Conservation (phyloP, 208 protist genomes). For the Polymyxa betae region DNA sequence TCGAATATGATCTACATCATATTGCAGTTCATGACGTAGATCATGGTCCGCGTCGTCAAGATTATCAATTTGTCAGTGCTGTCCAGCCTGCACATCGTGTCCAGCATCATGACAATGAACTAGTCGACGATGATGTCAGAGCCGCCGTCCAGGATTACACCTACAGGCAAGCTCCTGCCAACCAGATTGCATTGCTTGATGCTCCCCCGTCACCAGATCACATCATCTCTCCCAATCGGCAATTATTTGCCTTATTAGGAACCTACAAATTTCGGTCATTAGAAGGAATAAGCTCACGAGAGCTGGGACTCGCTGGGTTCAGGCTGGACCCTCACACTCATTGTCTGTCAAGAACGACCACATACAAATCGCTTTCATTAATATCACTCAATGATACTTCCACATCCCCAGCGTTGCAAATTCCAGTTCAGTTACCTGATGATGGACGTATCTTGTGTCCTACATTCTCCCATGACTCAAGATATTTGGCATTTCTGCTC, state of each 20-base stretch:
- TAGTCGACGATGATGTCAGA: not conserved
- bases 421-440: not conserved
- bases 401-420: not conserved
- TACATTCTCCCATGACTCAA: not conserved
- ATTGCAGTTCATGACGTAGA: too few species aligned
- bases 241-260: not conserved
- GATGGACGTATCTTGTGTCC: not conserved
- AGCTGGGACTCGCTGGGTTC: not conserved
- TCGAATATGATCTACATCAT: too few species aligned
- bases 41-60: too few species aligned
- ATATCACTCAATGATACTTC: not conserved
- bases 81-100: too few species aligned
- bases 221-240: not conserved
- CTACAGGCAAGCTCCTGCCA: not conserved
- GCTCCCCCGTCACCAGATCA: not conserved
- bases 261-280: not conserved
- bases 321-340: not conserved
- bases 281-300: not conserved
- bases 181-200: not conserved
- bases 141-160: conserved; percentile 33
- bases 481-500: conserved; percentile 7
- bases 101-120: not conserved
- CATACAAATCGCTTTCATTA: not conserved
- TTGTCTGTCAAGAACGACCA: not conserved
- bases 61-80: too few species aligned